Base-by-base conservation (phyloP, 2,329 filamentous ascomycete genomes). In the Truncatella angustata region DNA sequence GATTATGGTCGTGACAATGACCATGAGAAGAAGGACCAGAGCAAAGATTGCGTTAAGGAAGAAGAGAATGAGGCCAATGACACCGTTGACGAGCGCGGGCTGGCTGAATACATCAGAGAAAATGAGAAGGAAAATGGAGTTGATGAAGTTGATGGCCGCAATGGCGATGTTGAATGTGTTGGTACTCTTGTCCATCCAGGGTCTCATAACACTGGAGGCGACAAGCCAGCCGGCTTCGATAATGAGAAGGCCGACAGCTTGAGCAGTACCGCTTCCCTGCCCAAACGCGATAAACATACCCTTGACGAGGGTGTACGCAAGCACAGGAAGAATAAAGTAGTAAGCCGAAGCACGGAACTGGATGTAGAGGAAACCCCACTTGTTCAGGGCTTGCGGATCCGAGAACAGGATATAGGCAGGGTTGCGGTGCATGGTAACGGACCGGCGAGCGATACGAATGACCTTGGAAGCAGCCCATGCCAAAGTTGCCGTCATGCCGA, bases 131-230 rank as follows among this genome's bases (percentile, higher is more conserved):
- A 93, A 91, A 66, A 94, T 83, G 44, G 85, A 78, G 70, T 90
- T 92, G 65, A 94, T 71, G 70, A 94, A 92, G 75, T 93, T 94
- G 70, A 93, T 78, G 30, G 84, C 85, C 53, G 82, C 85, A 62
- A 94, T 95, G 54, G 89, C 80, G 64, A 95, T 93, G 76, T 94
- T 94, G 79, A 92, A 93, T 53, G 85, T 84, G 68, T 95, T 95
- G 55, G 90, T 94, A 75, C 90, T 91, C 82, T 93, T 94, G 78
- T 95, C 90, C 90, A 95, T 95, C 83, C 88, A 95, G n/a, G 90
- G 90, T 50, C 88, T 83, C 63, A 94, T 73, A 45, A 92, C 84
- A 62, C 84, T 87, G 50, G 89, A 84, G 37, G 74, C 80, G 61
- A 94, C 85, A 53, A 95, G 78, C 57, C 87, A 84, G 45, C 72